Base-by-base conservation (phyloP, 176 grass and related monocot genomes). In the Musa acuminata region DNA sequence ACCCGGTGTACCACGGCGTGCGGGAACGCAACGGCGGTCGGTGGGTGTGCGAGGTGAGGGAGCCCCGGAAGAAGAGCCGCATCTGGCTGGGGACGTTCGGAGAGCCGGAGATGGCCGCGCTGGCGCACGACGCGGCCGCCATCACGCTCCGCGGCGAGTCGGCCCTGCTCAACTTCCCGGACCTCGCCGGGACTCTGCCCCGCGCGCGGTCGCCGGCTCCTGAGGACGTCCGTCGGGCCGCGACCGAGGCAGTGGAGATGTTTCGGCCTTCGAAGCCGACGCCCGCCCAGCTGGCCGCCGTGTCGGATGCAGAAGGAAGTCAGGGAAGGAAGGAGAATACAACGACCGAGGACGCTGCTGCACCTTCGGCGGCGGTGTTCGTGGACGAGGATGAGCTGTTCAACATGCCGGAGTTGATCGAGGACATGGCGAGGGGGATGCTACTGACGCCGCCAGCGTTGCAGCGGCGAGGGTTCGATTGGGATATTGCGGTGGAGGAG, bases 1-100 rank as follows among this genome's bases (percentile, higher is more conserved):
- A 96, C 82, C 89, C 89, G 8, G 82, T 96, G 77, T 92, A 78
- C 84, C 83, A 84, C 73, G 92, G 92, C 7, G 92, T 89, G 75
- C 86, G 92, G 3, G 82, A 71, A 14, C 54, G 72, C 25, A 48
- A 75, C 54, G 53, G 53, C 23, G 72, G 54, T 23, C 58, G 59
- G 72, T 75, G 72, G 72, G 72, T 75, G 14, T 59, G 54, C 72
- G 72, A 75, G 54, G 53, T 75, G 24, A 25, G 72, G 8, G 71
- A 73, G 71, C 71, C 71, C 3, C 50, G 51, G 51, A 73, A 73
- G 21, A 55, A 73, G 71, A 53, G 17, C 51, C 50, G 71, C 49
- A 73, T 73, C 12, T 73, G 71, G 71, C 51, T 73, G 10, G 73
- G 55, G 57, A 75, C 54, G 55, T 62, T 43, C 52, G 13, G 13